Evolutionary conservation across 2,329 filamentous ascomycete genomes (phyloP), one percentile per base, ranked within the genome.

Genomic region (Xylariaceae sp.): DNA sequence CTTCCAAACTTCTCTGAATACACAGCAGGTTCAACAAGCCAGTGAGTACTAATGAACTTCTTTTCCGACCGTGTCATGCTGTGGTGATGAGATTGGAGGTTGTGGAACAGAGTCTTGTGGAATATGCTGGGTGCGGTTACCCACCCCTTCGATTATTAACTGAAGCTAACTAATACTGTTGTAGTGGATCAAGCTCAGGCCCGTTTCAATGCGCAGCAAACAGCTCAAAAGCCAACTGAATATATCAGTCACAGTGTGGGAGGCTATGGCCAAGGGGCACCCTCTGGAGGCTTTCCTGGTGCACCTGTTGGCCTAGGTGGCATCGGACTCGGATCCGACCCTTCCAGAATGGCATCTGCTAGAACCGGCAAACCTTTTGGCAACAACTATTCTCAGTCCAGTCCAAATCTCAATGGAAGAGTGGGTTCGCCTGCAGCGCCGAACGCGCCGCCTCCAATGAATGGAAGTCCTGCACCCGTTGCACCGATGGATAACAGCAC

Each of bases 1-100:
- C 17, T 68, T 67, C 47, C 64, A 67, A 18, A 67, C 65, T 5
- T 68, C 66, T 33, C 53, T 69, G 9, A 63, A 59, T 33, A 57
- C 65, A 28, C 59, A 63, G 18, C 66, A 69, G 50, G 61, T 67
- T 6, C 62, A 68, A 47, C 66, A 68, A 53, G 65, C 65, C 4
- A 69, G 56, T 58, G 51, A 47, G 54, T 45, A 52, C 18, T 41
- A 38, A 34, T 38, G 36, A 19, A 42, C 6, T 28, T 42, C 28
- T 19, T 3, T 33, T 33, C 18, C 22, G 22, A 28, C 22, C 7
- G 22, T 28, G 22, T 28, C 4, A 28, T 28, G 22, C 22, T 7
- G 7, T 7, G 22, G 22, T 5, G 7, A 28, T 7, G 22, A 28
- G 22, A 28, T 7, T 28, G 22, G 22, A 28, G 22, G 22, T 28